Evolutionary conservation across 2,329 filamentous ascomycete genomes (phyloP), one percentile per base, ranked within the genome.

Genomic region (Neoarthrinium moseri): DNA sequence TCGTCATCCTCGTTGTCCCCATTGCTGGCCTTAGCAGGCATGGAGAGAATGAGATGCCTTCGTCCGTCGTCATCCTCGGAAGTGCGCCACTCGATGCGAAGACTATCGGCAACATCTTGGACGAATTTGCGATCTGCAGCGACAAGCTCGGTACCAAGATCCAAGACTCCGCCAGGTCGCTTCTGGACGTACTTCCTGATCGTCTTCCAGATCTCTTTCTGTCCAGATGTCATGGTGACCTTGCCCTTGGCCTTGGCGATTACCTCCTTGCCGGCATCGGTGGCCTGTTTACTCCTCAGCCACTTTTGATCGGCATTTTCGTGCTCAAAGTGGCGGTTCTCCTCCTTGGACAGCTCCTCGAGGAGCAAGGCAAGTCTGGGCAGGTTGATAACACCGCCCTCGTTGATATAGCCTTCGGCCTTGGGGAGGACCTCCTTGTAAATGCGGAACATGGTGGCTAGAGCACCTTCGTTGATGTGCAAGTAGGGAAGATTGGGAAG

Each of bases 381-480:
- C 62, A 99, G 74, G 62, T 97, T 95, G 67, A 99, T 96, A 37
- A 88, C 84, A 59, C 94, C 95, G 45, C 87, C 84, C 64, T 99
- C 91, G 67, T 99, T 99, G 69, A 99, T 92, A 66, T 97, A 99
- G 5, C 94, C 94, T 46, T 89, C 88, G 59, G 90, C 86, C 62
- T 86, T 84, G 6, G 91, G 91, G 49, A 99, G 74, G 29, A 96
- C 84, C 38, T 86, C 79, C 69, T 97, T 97, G 77, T 99, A 99
- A 49, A 96, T 84, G 62, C 87, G 87, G 67, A 99, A 99, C 94
- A 99, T 99, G 62, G 94, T 86, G 20, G 92, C 89, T 67, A 99
- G 73, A 18, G 95, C 94, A 54, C 94, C 95, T 69, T 99, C 95
- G 68, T 99, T 99, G 69, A 99, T 99, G 69, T 99, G 94, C 54